Conservation (phyloP, 108 stramenopile genomes). For the Halocafeteria seosinensis region DNA sequence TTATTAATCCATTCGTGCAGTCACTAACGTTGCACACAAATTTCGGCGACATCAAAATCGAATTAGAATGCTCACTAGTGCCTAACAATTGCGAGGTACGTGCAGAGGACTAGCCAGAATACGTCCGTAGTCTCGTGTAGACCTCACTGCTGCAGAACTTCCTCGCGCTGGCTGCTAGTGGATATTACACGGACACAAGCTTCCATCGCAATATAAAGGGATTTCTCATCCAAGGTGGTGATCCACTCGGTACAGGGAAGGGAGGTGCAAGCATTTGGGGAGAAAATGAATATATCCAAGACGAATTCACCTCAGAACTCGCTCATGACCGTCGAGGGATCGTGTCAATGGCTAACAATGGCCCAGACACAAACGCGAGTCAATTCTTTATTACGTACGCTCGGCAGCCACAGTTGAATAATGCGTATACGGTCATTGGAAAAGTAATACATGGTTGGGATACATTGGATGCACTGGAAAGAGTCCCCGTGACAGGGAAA, state of each 20-base stretch:
- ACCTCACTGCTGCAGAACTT: background rate
- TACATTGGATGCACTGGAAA: slow-evolving; percentile 54
- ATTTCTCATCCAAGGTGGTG: slow-evolving; percentile 85
- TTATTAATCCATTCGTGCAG: no score
- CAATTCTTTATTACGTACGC: slow-evolving; percentile 94
- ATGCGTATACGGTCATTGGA: slow-evolving; percentile 86
- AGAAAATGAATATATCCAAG: slow-evolving; percentile 46
- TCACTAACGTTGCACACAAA: background rate
- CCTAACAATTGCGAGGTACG: background rate
- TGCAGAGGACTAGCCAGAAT: background rate
- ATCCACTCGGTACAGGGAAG: slow-evolving; percentile 63
- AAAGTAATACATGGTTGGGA: slow-evolving; percentile 62
- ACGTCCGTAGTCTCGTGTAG: background rate
- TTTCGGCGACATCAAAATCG: background rate
- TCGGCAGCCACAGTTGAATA: slow-evolving; percentile 65
- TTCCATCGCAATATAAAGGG: slow-evolving; percentile 73
- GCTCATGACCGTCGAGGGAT: slow-evolving; percentile 48
- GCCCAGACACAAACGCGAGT: slow-evolving; percentile 57
- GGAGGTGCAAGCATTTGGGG: slow-evolving; percentile 66
- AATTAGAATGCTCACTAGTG: background rate
- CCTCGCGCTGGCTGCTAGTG: background rate
- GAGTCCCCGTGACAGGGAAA: background rate
- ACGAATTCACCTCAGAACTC: slow-evolving; percentile 62
- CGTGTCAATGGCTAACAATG: slow-evolving; percentile 81
- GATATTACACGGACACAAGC: slow-evolving; percentile 59